Evolutionary conservation across 495 filamentous ascomycete species (phyloP).

Genomic region (Amorphotheca resinae): DNA sequence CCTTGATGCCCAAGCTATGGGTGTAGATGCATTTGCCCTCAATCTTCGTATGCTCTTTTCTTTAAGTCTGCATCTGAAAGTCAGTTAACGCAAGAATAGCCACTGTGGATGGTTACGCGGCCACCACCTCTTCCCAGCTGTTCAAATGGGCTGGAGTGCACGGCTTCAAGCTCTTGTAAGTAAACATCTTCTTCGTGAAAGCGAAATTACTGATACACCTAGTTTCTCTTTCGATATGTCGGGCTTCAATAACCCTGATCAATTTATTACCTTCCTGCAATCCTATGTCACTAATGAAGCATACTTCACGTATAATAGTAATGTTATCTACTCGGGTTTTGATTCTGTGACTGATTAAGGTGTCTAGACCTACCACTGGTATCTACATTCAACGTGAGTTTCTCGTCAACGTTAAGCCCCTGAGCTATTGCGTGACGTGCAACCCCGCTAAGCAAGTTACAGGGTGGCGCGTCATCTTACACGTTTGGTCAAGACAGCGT

Average conservation of each 20-base stretch:
- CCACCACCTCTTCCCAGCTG: slow-evolving; percentile 21
- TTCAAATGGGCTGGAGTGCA: slow-evolving; percentile 22
- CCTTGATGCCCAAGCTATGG: slow-evolving; percentile 20
- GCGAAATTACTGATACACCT: not conserved
- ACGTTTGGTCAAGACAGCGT: slow-evolving; percentile 8
- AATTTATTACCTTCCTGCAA: slow-evolving; percentile 20
- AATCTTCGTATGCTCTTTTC: slow-evolving; percentile 14
- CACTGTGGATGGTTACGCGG: slow-evolving; percentile 15
- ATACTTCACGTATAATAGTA: slow-evolving; percentile 21
- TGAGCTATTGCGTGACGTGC: too few relatives aligned
- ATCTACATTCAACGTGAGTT: slow-evolving; percentile 8
- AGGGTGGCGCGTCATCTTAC: slow-evolving; percentile 7
- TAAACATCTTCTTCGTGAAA: not conserved
- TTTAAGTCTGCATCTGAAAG: not conserved
- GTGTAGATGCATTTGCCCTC: slow-evolving; percentile 28
- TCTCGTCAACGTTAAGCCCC: not conserved
- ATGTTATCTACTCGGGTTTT: not conserved
- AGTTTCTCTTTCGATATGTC: slow-evolving; percentile 28
- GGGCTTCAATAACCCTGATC: slow-evolving; percentile 15
- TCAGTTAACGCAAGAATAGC: not conserved
- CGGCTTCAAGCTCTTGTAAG: slow-evolving; percentile 25
- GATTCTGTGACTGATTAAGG: not conserved
- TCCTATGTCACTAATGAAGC: slow-evolving; percentile 19
- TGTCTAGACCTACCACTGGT: slow-evolving; percentile 6
- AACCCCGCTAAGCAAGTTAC: too few relatives aligned